These are phyloP conservation scores for Aspergillus pseudonomiae DNA, from an alignment of 2,329 filamentous ascomycete species.

Conservation along the genomic window DNA sequence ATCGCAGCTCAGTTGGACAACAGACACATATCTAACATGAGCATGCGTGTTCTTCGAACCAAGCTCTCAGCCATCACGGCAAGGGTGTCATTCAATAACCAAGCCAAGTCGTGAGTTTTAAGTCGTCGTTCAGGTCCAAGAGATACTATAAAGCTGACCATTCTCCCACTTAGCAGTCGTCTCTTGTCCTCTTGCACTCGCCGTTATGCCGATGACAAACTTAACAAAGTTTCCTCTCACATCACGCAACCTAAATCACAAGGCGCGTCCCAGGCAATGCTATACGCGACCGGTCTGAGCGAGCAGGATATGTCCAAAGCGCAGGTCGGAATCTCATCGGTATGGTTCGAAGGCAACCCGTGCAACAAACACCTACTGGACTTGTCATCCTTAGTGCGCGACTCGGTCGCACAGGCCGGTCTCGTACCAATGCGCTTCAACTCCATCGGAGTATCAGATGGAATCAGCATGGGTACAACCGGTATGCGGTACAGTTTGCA, in stretches of 20 bases:
- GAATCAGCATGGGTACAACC: slow-evolving; percentile 68
- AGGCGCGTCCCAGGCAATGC: slow-evolving; percentile 95
- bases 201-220: too few relatives aligned
- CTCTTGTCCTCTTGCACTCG: too few relatives aligned
- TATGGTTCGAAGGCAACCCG: slow-evolving; percentile 97
- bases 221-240: slow-evolving; percentile 59
- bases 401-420: slow-evolving; percentile 70
- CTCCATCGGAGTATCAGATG: slow-evolving; percentile 93
- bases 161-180: too few relatives aligned
- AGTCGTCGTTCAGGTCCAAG: too few relatives aligned
- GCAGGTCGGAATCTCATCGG: slow-evolving; percentile 92
- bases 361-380: slow-evolving; percentile 98
- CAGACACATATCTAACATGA: too few relatives aligned
- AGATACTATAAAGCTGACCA: too few relatives aligned
- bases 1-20: too few relatives aligned
- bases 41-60: too few relatives aligned
- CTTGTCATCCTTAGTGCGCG: slow-evolving; percentile 72
- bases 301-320: slow-evolving; percentile 88
- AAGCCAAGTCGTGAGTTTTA: too few relatives aligned
- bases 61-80: too few relatives aligned
- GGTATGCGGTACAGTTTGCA: slow-evolving; percentile 94
- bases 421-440: slow-evolving; percentile 94
- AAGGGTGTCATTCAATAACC: too few relatives aligned
- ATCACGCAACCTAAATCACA: slow-evolving; percentile 97
- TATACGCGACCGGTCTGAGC: slow-evolving; percentile 85